phyloP scores from a whole-genome alignment of 2,329 filamentous ascomycete species.

The Ascosphaera apis region DNA sequence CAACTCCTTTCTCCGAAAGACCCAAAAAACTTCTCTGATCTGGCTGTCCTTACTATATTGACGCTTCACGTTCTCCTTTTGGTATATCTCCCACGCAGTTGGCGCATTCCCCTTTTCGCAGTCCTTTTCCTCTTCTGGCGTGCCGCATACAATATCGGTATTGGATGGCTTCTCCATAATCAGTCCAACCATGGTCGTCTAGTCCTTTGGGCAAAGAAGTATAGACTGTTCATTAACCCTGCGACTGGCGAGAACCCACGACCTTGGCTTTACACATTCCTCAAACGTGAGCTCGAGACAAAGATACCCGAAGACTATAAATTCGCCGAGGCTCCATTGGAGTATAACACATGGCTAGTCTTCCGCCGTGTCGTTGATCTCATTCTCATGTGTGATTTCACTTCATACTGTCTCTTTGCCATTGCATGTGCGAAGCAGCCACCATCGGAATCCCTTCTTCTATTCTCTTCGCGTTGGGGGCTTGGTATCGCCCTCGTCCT shows the following conservation, averaged over 20 bases:
- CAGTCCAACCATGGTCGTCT: conserved; percentile 79
- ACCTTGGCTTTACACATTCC: conserved; percentile 56
- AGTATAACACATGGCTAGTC: conserved; percentile 98
- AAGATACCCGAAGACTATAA: conserved; percentile 89
- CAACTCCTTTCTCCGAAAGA: conserved; percentile 85
- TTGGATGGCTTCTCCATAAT: conserved; percentile 66
- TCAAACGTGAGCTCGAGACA: conserved; percentile 77
- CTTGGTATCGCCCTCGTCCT: conserved; percentile 56
- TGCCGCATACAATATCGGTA: conserved; percentile 76
- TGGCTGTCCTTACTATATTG: conserved; percentile 56
- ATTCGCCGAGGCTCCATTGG: conserved; percentile 77
- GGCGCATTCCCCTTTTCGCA: conserved; percentile 59
- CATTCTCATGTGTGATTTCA: conserved; percentile 97
- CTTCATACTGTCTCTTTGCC: conserved; percentile 89
- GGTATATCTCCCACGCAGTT: conserved; percentile 43
- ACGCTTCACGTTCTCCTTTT: conserved; percentile 50
- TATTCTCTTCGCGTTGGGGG: conserved; percentile 54
- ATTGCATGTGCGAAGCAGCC: conserved; percentile 65
- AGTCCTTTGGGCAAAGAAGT: conserved; percentile 68
- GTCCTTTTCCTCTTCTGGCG: conserved; percentile 80
- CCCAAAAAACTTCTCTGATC: conserved; percentile 83
- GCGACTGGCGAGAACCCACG: conserved; percentile 59
- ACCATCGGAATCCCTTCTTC: conserved; percentile 41
- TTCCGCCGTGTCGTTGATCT: conserved; percentile 90
- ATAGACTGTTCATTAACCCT: conserved; percentile 67